A percentile compares a stretch with the other conserved stretches of the same genome.
phyloP scores from a whole-genome alignment of 2,329 filamentous ascomycete species.

The Colletotrichum gloeosporioides region DNA sequence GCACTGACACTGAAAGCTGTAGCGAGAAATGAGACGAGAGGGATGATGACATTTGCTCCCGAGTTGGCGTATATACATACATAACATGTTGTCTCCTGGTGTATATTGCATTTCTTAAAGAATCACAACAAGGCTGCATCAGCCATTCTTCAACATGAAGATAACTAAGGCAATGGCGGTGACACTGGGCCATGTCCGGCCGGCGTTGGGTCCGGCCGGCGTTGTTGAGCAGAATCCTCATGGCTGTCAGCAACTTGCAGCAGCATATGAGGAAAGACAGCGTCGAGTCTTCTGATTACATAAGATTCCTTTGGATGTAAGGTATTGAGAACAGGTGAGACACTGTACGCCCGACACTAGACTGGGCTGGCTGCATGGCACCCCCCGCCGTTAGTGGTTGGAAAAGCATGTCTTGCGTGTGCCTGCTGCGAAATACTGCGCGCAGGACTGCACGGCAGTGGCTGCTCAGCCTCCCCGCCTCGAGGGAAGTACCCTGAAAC shows the following conservation, averaged over 20 bases:
- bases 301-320: background rate
- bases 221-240: background rate
- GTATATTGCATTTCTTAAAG: background rate
- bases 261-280: background rate
- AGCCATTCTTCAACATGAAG: background rate
- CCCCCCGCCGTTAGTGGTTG: background rate
- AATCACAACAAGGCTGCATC: background rate
- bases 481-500: conserved; percentile 5
- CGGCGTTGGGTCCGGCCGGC: background rate
- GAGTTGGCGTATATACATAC: background rate
- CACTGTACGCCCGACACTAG: conserved; percentile 15
- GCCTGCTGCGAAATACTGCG: background rate
- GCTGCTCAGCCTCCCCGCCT: conserved; percentile 9
- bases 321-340: background rate
- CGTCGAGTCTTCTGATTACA: background rate
- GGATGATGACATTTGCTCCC: background rate
- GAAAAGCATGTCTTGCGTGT: background rate
- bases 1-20: background rate
- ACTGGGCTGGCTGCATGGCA: background rate
- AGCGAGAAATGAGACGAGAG: background rate
- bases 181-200: background rate
- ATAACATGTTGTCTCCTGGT: background rate
- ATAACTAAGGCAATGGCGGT: background rate
- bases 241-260: background rate
- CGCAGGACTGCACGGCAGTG: background rate